Conservation (phyloP, 192 early-diverging fungal genomes). For the Linnemannia elongata region DNA sequence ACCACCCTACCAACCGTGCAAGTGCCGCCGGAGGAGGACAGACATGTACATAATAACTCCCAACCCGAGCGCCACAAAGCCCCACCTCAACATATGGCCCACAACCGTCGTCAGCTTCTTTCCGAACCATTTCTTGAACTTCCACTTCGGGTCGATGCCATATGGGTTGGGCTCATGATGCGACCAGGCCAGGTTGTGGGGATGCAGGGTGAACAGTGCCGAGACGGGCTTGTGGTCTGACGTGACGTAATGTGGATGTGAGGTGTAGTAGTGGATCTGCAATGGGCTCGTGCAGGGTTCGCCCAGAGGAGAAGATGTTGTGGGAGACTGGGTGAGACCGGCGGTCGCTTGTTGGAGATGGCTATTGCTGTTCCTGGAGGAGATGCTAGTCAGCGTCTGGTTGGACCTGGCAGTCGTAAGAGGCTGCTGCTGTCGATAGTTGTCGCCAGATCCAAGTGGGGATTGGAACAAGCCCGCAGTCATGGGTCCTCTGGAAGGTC, state of each 20-base stretch:
- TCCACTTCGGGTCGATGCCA: constrained; percentile 42
- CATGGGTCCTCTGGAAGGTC: constrained; percentile 13
- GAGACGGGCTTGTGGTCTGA: constrained; percentile 64
- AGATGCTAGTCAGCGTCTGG: constrained; percentile 15
- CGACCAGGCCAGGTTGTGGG: constrained; percentile 34
- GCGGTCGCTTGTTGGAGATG: constrained; percentile 2
- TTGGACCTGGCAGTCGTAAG: constrained; percentile 18
- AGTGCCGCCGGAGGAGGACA: constrained; percentile 27
- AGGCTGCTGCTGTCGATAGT: background rate
- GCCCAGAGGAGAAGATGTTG: constrained; percentile 4
- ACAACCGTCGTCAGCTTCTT: constrained; percentile 49
- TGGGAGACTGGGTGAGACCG: constrained; percentile 16
- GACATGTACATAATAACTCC: constrained; percentile 16
- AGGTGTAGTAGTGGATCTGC: constrained; percentile 55
- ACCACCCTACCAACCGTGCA: constrained; percentile 33
- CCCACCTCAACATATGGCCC: constrained; percentile 48
- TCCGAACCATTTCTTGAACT: constrained; percentile 40
- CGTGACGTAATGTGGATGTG: constrained; percentile 46
- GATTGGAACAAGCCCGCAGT: constrained; percentile 28
- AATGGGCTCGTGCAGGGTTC: constrained; percentile 23
- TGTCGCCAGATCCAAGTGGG: background rate
- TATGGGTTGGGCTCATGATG: constrained; percentile 22
- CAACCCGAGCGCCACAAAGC: constrained; percentile 36
- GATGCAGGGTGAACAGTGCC: constrained; percentile 47
- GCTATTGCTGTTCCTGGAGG: constrained; percentile 20